Evolutionary conservation across 177 flowering plant species (phyloP).

Genomic region (Vitis hybrid): DNA sequence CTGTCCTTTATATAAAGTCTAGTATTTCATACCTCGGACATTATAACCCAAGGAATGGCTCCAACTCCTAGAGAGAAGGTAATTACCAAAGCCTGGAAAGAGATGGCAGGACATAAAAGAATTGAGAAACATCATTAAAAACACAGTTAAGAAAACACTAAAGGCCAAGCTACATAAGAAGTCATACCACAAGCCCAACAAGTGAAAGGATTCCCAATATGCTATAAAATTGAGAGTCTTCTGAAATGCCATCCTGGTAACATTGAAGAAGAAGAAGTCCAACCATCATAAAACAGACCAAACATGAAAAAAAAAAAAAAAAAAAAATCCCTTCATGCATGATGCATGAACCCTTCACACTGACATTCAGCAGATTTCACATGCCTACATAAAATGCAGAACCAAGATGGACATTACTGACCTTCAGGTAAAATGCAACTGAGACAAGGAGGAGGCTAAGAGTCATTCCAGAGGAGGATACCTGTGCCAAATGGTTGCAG

Average conservation of each 20-base stretch:
- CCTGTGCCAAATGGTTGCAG: conserved; percentile 31
- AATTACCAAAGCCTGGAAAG: conserved; percentile 49
- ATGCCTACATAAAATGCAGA: neutral
- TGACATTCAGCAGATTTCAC: neutral
- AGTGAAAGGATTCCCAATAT: conserved; percentile 57
- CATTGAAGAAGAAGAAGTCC: neutral
- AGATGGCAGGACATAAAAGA: neutral
- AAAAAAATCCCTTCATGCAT: neutral
- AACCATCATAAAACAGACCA: neutral
- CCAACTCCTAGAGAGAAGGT: conserved; percentile 82
- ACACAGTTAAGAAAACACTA: neutral
- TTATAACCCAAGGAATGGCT: conserved; percentile 92
- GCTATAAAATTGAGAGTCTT: conserved; percentile 49
- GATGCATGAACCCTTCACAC: neutral
- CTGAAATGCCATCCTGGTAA: conserved; percentile 38
- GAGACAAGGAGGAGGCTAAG: conserved; percentile 73
- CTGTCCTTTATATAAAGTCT: neutral
- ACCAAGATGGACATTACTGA: conserved; percentile 15
- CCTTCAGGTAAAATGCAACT: conserved; percentile 72
- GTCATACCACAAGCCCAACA: conserved; percentile 87
- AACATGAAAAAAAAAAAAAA: neutral
- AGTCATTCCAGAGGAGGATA: conserved; percentile 75
- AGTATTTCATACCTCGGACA: conserved; percentile 80
- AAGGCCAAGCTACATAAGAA: neutral
- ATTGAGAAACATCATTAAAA: neutral